Conservation (phyloP, 2,329 filamentous ascomycete species). For the Pseudogymnoascus sp. region DNA sequence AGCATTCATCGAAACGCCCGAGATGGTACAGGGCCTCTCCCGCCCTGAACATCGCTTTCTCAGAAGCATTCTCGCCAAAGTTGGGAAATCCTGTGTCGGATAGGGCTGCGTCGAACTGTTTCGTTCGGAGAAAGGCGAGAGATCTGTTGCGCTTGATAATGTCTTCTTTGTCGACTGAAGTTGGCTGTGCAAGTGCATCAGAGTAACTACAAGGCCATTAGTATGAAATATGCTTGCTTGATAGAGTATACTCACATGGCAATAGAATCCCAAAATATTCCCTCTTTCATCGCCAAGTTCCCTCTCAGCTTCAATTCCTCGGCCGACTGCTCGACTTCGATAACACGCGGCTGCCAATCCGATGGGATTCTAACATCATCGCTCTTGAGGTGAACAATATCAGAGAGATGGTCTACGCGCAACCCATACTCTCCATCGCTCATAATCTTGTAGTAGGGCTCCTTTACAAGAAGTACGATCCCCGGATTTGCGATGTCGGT, state of each 20-base stretch:
- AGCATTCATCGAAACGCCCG: constrained; percentile 28
- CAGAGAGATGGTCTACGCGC: constrained; percentile 45
- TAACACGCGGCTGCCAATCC: constrained; percentile 31
- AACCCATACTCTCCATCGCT: constrained; percentile 35
- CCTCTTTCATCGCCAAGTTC: constrained; percentile 14
- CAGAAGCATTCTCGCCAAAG: constrained; percentile 20
- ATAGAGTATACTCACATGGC: constrained; percentile 15
- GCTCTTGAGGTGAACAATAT: constrained; percentile 35
- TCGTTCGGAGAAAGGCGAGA: constrained; percentile 27
- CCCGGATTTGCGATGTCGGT: constrained; percentile 28
- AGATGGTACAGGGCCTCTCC: constrained; percentile 32
- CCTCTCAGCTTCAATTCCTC: constrained; percentile 15
- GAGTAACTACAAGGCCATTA: constrained; percentile 20
- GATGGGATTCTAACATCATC: constrained; percentile 34
- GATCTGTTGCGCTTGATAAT: constrained; percentile 30
- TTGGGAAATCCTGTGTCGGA: constrained; percentile 26
- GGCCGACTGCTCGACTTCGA: constrained; percentile 17
- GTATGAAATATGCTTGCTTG: constrained; percentile 25
- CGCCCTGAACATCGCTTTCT: constrained; percentile 33
- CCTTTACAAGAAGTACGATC: constrained; percentile 39
- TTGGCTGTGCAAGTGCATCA: constrained; percentile 13
- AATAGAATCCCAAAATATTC: constrained; percentile 23
- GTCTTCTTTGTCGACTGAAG: constrained; percentile 27
- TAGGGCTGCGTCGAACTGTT: constrained; percentile 31
- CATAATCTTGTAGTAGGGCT: constrained; percentile 42